Evolutionary conservation across 116 monocot species (phyloP).

Genomic region (Cymodocea nodosa): DNA sequence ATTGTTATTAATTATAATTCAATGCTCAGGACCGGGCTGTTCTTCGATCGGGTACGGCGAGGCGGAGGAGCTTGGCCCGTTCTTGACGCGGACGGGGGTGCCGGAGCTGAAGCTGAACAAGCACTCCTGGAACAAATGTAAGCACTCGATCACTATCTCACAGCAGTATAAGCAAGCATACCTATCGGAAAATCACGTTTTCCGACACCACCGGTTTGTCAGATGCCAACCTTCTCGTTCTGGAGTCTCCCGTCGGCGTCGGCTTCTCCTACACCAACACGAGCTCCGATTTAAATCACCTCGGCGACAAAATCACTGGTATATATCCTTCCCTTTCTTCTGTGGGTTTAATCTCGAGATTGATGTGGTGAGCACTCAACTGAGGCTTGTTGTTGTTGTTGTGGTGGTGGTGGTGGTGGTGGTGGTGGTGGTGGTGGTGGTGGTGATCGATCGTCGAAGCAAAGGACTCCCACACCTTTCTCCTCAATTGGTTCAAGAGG

Average conservation of each 20-base stretch:
- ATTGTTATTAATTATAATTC: no score
- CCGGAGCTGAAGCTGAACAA: conserved; percentile 30
- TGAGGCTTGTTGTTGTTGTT: no score
- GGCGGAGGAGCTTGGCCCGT: conserved; percentile 32
- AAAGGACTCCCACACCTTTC: conserved; percentile 19
- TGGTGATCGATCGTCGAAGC: conserved; percentile 2
- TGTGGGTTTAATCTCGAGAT: background rate
- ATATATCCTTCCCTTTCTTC: background rate
- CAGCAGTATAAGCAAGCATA: no score
- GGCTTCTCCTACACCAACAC: conserved; percentile 29
- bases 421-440: no score
- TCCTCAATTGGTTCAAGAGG: conserved; percentile 31
- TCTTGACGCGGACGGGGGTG: conserved; percentile 10
- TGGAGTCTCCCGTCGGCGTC: conserved; percentile 24
- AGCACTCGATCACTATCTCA: background rate
- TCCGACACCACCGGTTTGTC: background rate
- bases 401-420: no score
- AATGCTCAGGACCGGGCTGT: conserved; percentile 42
- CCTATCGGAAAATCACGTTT: no score
- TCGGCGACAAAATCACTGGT: conserved; percentile 27
- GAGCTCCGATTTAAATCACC: conserved; percentile 15
- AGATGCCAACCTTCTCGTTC: conserved; percentile 23
- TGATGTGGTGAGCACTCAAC: no score
- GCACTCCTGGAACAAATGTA: conserved; percentile 38
- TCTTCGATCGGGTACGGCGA: conserved; percentile 33